Conservation (phyloP, 1,139 yeast species). For the Suhomyces atakaporum region DNA sequence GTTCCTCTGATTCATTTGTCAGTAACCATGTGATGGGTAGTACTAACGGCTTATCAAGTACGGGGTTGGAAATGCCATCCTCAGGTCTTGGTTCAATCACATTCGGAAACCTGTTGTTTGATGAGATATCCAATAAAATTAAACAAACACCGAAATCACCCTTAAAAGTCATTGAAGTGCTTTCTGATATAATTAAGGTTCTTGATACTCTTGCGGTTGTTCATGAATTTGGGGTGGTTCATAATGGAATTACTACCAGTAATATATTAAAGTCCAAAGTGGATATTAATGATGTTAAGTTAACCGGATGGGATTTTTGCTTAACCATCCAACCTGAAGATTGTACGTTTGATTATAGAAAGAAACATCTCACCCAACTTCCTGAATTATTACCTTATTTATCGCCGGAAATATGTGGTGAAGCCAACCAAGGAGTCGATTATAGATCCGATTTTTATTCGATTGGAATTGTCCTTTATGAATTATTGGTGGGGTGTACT, state of each 20-base stretch:
- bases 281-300: slow-evolving; percentile 33
- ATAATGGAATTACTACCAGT: slow-evolving; percentile 49
- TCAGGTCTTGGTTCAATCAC: slow-evolving; percentile 5
- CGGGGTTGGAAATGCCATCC: not conserved
- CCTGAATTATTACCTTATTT: slow-evolving; percentile 49
- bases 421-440: slow-evolving; percentile 43
- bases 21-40: slow-evolving; percentile 5
- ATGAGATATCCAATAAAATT: slow-evolving; percentile 9
- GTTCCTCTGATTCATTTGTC: slow-evolving; percentile 4
- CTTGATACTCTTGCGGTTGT: slow-evolving; percentile 38
- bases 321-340: slow-evolving; percentile 49
- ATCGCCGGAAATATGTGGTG: slow-evolving; percentile 55
- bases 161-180: slow-evolving; percentile 30
- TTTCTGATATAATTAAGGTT: slow-evolving; percentile 35
- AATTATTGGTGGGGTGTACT: slow-evolving; percentile 45
- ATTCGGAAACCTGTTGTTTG: slow-evolving; percentile 10
- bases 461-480: slow-evolving; percentile 53
- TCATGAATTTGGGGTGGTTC: slow-evolving; percentile 50
- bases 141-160: slow-evolving; percentile 21
- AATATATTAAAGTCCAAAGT: slow-evolving; percentile 36
- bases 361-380: slow-evolving; percentile 29
- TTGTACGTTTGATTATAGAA: slow-evolving; percentile 36
- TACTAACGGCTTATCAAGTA: slow-evolving; percentile 3
- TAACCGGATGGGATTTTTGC: slow-evolving; percentile 55
- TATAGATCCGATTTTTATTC: slow-evolving; percentile 54